These are phyloP conservation scores for Cryphonectria naterciae DNA, from an alignment of 2,329 filamentous ascomycete genomes.

Conservation along the genomic window DNA sequence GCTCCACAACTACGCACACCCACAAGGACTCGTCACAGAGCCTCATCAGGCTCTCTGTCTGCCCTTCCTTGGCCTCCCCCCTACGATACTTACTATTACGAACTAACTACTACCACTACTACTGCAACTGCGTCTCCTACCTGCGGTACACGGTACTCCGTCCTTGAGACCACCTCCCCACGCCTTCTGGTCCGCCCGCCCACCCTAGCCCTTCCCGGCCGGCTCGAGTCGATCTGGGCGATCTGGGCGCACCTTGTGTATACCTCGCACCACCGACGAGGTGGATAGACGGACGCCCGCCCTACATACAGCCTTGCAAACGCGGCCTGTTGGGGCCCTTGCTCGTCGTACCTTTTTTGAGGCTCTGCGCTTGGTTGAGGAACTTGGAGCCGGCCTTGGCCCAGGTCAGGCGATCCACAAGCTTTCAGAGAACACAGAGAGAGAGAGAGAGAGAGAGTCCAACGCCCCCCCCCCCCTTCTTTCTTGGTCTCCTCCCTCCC, in stretches of 20 bases:
- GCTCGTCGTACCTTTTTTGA: background rate
- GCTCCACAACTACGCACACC: conserved; percentile 15
- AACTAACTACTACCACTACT: too few species aligned
- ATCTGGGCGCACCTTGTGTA: background rate
- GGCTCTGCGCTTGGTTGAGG: background rate
- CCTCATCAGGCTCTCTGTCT: background rate
- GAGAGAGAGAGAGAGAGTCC: background rate
- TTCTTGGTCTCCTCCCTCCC: background rate
- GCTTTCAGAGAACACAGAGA: background rate
- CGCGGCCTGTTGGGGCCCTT: background rate
- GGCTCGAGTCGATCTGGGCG: background rate
- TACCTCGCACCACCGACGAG: background rate
- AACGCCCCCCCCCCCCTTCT: background rate
- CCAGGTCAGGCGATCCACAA: background rate
- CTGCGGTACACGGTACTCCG: background rate
- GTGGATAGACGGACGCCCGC: background rate
- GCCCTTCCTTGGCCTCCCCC: background rate
- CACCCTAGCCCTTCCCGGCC: conserved; percentile 7
- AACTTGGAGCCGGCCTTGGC: background rate
- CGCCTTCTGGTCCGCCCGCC: background rate
- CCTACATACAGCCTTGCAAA: background rate
- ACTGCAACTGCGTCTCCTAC: background rate
- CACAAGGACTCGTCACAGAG: conserved; percentile 6
- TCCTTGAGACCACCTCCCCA: background rate
- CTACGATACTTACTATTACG: too few species aligned